Evolutionary conservation across 2,329 filamentous ascomycete genomes (phyloP), one percentile per base, ranked within the genome.

Genomic region (Fusarium setosum): DNA sequence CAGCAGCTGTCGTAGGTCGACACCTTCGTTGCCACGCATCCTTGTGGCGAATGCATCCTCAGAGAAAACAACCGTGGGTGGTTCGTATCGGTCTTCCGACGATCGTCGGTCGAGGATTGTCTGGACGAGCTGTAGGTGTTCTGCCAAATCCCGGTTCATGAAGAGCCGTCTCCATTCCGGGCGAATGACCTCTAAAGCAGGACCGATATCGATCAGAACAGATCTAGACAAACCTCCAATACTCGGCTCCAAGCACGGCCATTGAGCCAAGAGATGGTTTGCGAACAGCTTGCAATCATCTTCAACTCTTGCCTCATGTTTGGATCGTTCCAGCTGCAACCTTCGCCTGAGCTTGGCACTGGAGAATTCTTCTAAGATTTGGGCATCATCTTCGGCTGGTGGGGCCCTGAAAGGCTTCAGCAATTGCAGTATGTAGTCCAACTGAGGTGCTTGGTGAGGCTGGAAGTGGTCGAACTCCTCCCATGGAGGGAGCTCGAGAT

Each of bases 131-230:
- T 63, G 42, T 12, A 72, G 34, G 15, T 72, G 66, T 9, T 61
- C 58, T 7, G 61, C 51, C 15, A 72, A 24, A 24, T 71, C 68
- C 40, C 55, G 56, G 20, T 72, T 72, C 54, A 61, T 65, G 24
- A 56, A 71, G 6, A 72, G 34, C 3, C 70, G 66, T 40, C 49
- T 71, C 70, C 70, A 73, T 56, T 73, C 71, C 12, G 71, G 58
- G 4, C 71, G 61, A 11, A 73, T 65, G 6, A 60, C 64, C 20
- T 70, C 63, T 47, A 73, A 40, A 6, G 69, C 71, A 23, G 58
- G 42, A 7, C 53, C 62, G 3, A 73, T 56, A 6, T 73, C 71
- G n/a, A 73, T 45, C 26, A 73, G 40, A 3, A 72, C 21, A 17
- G 60, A 44, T 8, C 40, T 34, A 7, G 60, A 34, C 2, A 73